Conservation (phyloP, 139 green algal genomes). For the Picocystis salinarum region DNA sequence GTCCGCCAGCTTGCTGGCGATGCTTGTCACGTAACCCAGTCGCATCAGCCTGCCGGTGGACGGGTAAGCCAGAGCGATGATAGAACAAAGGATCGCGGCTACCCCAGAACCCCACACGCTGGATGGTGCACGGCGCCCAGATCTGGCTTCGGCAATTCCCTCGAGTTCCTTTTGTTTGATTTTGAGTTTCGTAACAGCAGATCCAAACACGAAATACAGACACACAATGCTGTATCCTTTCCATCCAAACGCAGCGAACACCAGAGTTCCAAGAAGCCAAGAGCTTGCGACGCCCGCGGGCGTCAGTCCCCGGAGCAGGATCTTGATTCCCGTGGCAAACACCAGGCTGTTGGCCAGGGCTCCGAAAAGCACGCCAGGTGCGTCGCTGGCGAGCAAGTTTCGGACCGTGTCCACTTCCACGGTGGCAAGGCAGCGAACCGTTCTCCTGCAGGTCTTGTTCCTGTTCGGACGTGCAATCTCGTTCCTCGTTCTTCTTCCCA, state of each 20-base stretch:
- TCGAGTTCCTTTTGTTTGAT: conserved; percentile 72
- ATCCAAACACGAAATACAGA: conserved; percentile 65
- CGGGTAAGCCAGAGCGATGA: conserved; percentile 24
- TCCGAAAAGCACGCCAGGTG: no score
- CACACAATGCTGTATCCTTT: conserved; percentile 67
- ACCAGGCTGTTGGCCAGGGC: conserved; percentile 37
- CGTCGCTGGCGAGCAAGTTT: no score
- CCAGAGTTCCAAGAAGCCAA: conserved; percentile 39
- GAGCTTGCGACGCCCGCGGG: neutral
- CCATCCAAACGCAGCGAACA: conserved; percentile 61
- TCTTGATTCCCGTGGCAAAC: conserved; percentile 32
- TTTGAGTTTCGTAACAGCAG: conserved; percentile 77
- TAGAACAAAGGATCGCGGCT: conserved; percentile 48
- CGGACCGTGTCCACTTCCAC: no score
- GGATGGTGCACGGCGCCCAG: conserved; percentile 42
- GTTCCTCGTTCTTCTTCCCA: no score
- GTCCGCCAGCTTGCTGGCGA: conserved; percentile 75
- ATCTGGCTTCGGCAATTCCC: conserved; percentile 79
- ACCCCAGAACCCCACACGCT: conserved; percentile 82
- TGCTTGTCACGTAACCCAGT: conserved; percentile 11
- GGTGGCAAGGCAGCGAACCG: no score
- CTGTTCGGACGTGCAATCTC: no score
- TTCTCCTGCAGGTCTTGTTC: no score
- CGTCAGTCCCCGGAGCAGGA: conserved; percentile 57
- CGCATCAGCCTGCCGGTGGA: conserved; percentile 29